A percentile compares a stretch with the other conserved stretches of the same genome.
Conservation (phyloP, 1,284 basidiomycete species). For the Ganoderma lucidum region DNA sequence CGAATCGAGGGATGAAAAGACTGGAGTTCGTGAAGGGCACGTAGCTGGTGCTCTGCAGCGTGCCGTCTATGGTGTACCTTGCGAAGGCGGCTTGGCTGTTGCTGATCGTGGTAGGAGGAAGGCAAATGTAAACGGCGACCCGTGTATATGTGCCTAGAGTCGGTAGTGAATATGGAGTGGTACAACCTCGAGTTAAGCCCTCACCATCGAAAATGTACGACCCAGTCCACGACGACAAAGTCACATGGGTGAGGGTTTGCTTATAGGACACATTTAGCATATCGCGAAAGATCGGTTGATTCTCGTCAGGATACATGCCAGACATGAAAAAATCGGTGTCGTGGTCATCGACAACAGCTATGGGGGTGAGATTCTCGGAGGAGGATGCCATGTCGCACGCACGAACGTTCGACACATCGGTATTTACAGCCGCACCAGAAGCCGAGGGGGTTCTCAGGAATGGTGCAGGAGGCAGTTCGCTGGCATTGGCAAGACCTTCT, state of each 20-base stretch:
- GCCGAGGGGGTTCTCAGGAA: background rate
- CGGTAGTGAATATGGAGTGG: too few species aligned
- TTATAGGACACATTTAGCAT: background rate
- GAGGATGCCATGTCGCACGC: background rate
- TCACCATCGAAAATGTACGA: background rate
- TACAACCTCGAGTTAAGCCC: background rate
- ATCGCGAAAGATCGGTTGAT: background rate
- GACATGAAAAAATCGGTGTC: background rate
- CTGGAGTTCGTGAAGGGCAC: background rate
- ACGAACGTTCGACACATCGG: too few species aligned
- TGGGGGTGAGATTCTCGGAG: background rate
- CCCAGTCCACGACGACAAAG: background rate
- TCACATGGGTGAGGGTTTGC: background rate
- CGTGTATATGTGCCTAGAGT: background rate
- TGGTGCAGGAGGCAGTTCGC: background rate
- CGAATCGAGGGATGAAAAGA: constrained; percentile 3
- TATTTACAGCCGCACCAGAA: too few species aligned
- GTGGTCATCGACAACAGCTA: background rate
- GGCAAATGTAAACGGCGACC: constrained; percentile 1
- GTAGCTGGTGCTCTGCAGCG: background rate
- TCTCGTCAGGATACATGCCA: background rate
- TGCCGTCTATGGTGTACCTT: background rate
- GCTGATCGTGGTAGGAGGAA: background rate
- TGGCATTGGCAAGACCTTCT: background rate
- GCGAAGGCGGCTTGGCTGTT: background rate